Evolutionary conservation across 1,284 basidiomycete species (phyloP), one percentile per base, ranked within the genome.

Genomic region (Rhodotorula sp.): DNA sequence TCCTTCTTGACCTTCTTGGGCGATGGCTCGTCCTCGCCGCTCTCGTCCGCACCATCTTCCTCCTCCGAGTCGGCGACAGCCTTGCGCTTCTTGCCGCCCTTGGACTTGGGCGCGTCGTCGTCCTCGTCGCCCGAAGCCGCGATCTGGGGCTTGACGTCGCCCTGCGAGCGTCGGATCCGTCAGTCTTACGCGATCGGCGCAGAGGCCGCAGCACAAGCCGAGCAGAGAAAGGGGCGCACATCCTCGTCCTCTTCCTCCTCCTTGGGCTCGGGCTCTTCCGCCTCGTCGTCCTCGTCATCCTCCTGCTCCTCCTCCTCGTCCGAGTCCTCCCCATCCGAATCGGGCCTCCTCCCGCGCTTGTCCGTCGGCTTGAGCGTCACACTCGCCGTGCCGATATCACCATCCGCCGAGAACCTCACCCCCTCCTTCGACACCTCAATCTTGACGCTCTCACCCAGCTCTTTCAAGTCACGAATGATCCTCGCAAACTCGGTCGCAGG

Each of bases 361-460:
- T 61, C 60, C 20, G 39, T 36, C 72, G 91, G 92, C 81, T 92
- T 92, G 59, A 99, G 82, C 32, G 96, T 84, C 11, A 99, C 89
- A 75, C 84, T 89, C 1, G 94, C 95, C 67, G 91, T 94, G 19
- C 95, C 95, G 11, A 94, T 88, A 81, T 99, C 96, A 54, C 96
- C 96, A 61, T 98, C 94, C 56, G 89, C 87, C 17, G 87, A 86
- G 81, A 99, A 99, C n/a, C 91, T 86, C 27, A 98, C 90, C 55
- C 95, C 96, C 79, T 99, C 95, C 80, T 99, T 98, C 73, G 88
- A 88, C 52, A 96, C 93, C 77, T 98, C 94, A 79, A 99, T 96
- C 70, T 92, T 90, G 68, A 99, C 94, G 57, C 87, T 89, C 83
- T 99, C 96, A 66, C 96, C 94, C 11, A 99, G 86, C 68, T 88